Base-by-base conservation (phyloP, 179 eudicot species). In the Beta corolliflora region DNA sequence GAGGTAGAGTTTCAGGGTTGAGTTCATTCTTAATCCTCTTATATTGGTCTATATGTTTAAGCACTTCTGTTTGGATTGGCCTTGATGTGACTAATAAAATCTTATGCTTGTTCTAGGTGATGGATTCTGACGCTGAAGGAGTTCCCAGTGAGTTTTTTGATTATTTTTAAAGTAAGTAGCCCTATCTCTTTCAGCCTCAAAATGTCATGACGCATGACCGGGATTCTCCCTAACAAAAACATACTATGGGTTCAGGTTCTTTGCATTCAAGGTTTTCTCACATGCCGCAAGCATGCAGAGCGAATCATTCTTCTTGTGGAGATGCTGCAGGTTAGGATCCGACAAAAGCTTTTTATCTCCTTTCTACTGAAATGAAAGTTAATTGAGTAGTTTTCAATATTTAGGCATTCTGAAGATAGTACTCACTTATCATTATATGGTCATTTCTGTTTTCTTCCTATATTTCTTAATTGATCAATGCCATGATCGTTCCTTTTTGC, bases 61-160 rank as follows among this genome's bases (percentile, higher is more conserved):
- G 45, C 45, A 55, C n/a, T 73, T 70, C 12, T 76, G 54, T 31
- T 61, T 12, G 31, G 31, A 19, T 41, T 18, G 53, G 19, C 46
- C 9, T 52, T 60, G 29, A 72, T 78, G 55, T 70, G 31, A 45
- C 45, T 65, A 64, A 58, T 69, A 31, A 78, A 83, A 54, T 70
- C 70, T 29, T 82, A 60, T 77, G 15, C 71, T 80, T 85, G 79
- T 90, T 73, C 66, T 85, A 96, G 99, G 97, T 96, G 82, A 96
- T 96, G 99, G 99, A 96, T 89, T 96, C 99, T 87, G 99, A 96
- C 89, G 99, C 99, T 56, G 99, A 96, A 87, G 98, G 99, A 58
- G 86, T 94, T 79, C 99, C 98, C 78, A 94, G 98, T 81, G 99
- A 96, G 81, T 94, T 96, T 76, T 96, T 96, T 76, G 97, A 96